Evolutionary conservation across 2,329 filamentous ascomycete genomes (phyloP).

Genomic region (Colletotrichum cuscutae): DNA sequence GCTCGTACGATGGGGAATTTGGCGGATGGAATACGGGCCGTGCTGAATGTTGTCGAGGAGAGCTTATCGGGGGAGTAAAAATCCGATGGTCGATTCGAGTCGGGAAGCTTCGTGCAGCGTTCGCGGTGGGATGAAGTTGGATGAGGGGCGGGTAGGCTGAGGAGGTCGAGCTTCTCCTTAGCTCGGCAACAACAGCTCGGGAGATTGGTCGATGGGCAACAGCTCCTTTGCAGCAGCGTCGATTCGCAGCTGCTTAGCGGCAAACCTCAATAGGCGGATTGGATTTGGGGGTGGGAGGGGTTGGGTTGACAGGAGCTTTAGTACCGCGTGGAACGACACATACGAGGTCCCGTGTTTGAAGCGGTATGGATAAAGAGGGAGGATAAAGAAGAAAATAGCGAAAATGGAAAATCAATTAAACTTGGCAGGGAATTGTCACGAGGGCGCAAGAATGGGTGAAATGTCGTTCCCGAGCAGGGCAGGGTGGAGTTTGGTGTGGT

Average conservation of each 20-base stretch:
- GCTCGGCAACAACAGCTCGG: constrained; percentile 20
- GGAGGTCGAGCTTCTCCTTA: constrained; percentile 23
- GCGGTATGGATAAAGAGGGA: background rate
- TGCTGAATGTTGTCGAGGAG: background rate
- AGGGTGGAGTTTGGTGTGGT: constrained; percentile 25
- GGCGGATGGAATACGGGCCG: background rate
- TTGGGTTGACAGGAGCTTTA: background rate
- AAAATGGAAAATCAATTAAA: constrained; percentile 3
- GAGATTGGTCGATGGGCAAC: constrained; percentile 6
- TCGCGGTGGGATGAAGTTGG: constrained; percentile 8
- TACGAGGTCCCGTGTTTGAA: background rate
- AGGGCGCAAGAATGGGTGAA: constrained; percentile 31
- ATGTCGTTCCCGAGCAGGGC: constrained; percentile 28
- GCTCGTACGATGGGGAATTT: constrained; percentile 8
- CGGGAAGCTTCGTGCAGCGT: constrained; percentile 24
- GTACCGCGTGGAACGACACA: background rate
- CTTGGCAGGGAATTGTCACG: constrained; percentile 25
- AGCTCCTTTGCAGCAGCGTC: constrained; percentile 28
- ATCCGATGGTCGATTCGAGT: constrained; percentile 17
- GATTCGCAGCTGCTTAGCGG: constrained; percentile 23
- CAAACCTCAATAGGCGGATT: background rate
- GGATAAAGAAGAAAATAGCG: constrained; percentile 6
- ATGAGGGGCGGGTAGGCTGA: constrained; percentile 1
- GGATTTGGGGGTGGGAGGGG: background rate
- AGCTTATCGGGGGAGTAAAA: background rate